Base-by-base conservation (phyloP, 2,329 filamentous ascomycete species). In the Fusarium floridanum region DNA sequence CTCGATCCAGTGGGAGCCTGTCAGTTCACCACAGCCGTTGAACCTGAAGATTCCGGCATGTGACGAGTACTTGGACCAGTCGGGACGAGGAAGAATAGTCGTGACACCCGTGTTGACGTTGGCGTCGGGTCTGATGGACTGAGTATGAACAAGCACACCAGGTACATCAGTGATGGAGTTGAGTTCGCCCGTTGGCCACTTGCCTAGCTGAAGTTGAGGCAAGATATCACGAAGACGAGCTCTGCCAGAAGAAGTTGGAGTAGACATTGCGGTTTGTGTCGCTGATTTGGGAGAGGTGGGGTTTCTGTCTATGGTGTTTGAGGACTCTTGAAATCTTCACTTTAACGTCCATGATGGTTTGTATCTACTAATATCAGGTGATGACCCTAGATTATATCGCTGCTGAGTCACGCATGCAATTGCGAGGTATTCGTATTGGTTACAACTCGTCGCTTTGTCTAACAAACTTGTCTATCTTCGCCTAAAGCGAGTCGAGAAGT, bases 21-120 rank as follows among this genome's bases (percentile, higher is more conserved):
- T 92, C 83, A 92, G 84, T 80, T 92, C 90, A 48, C 91, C 90
- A 55, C 87, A 88, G 64, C 91, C 90, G 74, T 92, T 92, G 83
- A 92, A 91, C 70, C 87, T 86, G 81, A 91, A 91, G 57, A 88
- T 76, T n/a, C 85, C 85, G 5, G 86, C 84, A 56, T 88, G 85
- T 64, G 84, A 86, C 45, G 85, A 85, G 11, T 84, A 81, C 53
- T 82, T 69, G 76, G 83, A 82, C 86, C 86, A 88, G 56, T 85
- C 79, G 6, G 74, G 53, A 12, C 86, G 84, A 0, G 87, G 86
- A 1, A 88, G 77, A 63, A 89, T 86, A 41, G 84, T 83, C 2
- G 87, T 89, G 12, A 88, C 82, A 59, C 87, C 87, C 0, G 86
- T 88, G 73, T 88, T 87, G 69, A 87, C 81, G 29, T 80, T 74